These are phyloP conservation scores for Neurospora sp. DNA, from an alignment of 495 filamentous ascomycete genomes.

Conservation along the genomic window DNA sequence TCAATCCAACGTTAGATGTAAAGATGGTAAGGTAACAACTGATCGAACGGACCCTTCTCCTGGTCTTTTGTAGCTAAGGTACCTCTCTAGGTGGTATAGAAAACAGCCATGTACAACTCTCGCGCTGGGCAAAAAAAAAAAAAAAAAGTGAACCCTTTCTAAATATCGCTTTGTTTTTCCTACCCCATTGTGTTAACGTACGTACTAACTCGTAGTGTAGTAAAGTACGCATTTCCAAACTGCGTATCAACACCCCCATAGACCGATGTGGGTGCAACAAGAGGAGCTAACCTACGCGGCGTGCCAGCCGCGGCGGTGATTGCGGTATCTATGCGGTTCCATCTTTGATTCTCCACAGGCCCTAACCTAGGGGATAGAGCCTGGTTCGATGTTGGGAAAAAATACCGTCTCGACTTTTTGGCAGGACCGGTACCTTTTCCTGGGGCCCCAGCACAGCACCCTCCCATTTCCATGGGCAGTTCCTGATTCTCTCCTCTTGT, in stretches of 20 bases:
- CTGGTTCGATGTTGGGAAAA: not conserved
- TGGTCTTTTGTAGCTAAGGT: not conserved
- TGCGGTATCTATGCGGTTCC: not conserved
- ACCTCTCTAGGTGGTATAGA: not conserved
- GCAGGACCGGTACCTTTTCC: not conserved
- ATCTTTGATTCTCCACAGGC: not conserved
- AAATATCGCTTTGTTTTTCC: not conserved
- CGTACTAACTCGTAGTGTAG: not conserved
- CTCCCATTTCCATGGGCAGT: not conserved
- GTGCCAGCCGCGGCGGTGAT: not conserved
- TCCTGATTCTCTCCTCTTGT: slow-evolving; percentile 1
- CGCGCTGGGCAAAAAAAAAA: not conserved
- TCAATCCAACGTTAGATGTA: not conserved
- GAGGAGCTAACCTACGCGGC: not conserved
- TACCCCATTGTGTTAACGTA: not conserved
- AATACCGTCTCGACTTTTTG: not conserved
- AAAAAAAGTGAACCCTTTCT: not conserved
- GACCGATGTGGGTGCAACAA: not conserved
- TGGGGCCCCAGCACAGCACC: not conserved
- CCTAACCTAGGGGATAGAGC: not conserved
- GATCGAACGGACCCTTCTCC: not conserved
- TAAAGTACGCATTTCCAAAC: not conserved
- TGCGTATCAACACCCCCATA: not conserved
- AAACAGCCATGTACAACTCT: not conserved
- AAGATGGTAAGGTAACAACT: not conserved